Percentiles rank a stretch among this genome's conserved stretches.
Conservation (phyloP, 306 rosid genomes). For the Casuarina equisetifolia region DNA sequence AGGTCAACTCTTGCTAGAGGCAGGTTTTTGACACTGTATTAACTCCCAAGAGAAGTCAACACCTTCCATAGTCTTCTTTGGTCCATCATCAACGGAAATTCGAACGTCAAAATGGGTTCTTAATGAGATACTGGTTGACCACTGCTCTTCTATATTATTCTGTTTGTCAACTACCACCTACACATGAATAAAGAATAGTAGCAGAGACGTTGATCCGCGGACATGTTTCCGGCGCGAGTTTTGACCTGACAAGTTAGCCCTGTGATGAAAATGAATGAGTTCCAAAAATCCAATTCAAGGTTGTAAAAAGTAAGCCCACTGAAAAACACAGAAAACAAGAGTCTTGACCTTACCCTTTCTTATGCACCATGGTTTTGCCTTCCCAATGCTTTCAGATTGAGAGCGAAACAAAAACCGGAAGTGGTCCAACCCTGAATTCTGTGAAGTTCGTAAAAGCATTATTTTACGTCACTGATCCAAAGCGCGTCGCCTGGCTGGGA, state of each 20-base stretch:
- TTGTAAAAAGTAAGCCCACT: neutral
- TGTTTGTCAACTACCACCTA: conserved; percentile 20
- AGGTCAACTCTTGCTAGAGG: conserved; percentile 13
- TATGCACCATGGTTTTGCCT: neutral
- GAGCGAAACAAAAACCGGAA: neutral
- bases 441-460: too few species aligned
- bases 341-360: neutral
- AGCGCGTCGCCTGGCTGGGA: too few species aligned
- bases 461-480: too few species aligned
- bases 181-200: neutral
- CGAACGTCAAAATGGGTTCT: neutral
- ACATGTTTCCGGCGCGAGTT: too few species aligned
- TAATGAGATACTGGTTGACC: neutral
- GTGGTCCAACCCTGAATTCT: too few species aligned
- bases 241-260: neutral
- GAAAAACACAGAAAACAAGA: neutral
- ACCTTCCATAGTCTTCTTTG: neutral
- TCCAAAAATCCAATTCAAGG: neutral
- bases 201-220: neutral
- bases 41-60: conserved; percentile 13
- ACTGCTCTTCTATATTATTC: neutral
- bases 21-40: conserved; percentile 13
- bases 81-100: conserved; percentile 3
- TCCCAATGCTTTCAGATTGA: conserved; percentile 5
- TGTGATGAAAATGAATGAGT: neutral